Conservation (phyloP, 2,329 filamentous ascomycete genomes). For the Ophiocordyceps camponoti-rufipedis region DNA sequence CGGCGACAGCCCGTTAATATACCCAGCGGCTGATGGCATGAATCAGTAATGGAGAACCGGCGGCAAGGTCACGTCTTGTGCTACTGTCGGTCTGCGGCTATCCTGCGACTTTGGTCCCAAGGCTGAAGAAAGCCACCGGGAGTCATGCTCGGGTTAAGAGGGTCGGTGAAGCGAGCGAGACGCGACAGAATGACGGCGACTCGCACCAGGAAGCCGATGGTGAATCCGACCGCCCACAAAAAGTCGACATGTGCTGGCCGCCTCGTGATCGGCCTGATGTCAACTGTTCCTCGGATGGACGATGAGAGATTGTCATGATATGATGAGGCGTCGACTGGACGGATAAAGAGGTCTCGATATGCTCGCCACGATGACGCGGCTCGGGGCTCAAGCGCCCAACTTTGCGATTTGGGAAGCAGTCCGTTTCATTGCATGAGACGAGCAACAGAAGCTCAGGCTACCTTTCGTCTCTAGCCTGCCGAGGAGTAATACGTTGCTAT, state of each 20-base stretch:
- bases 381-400: neutral
- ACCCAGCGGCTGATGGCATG: conserved; percentile 1
- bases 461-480: too few relatives aligned
- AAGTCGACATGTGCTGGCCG: neutral
- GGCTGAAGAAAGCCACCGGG: neutral
- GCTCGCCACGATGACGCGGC: neutral
- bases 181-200: neutral
- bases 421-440: neutral
- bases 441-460: neutral
- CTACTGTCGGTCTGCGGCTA: neutral
- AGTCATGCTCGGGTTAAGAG: neutral
- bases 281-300: neutral
- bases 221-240: neutral
- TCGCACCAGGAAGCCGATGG: neutral
- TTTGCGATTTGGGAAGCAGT: neutral
- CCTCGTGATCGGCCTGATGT: neutral
- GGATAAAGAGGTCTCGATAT: neutral
- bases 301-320: neutral
- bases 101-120: neutral
- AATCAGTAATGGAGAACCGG: conserved; percentile 3
- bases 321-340: neutral
- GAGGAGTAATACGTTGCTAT: too few relatives aligned
- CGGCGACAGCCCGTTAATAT: neutral
- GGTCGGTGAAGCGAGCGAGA: neutral
- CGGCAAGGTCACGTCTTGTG: neutral